Evolutionary conservation across 2,329 filamentous ascomycete genomes (phyloP), one percentile per base, ranked within the genome.

Genomic region (Metarhizium brunneum): DNA sequence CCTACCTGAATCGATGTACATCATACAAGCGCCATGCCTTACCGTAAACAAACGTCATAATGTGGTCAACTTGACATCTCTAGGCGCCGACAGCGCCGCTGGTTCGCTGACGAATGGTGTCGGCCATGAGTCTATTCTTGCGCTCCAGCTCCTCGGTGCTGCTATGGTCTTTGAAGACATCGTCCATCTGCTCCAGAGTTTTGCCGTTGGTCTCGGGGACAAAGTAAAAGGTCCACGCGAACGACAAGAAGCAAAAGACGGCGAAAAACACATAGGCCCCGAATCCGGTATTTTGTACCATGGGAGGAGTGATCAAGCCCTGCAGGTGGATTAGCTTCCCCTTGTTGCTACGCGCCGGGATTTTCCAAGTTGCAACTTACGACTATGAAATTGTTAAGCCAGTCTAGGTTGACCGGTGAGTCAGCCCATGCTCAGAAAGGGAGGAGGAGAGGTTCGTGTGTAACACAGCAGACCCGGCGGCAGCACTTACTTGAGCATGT

Each of bases 341-440:
- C 8, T 20, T 8, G 38, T 16, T 32, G 18, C n/a, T 74, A 40
- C 16, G 84, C 68, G 6, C 10, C 32, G 10, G 32, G 6, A 35
- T 8, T 35, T 35, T 35, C 3, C 32, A 11, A 35, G 1, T 35
- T 79, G 69, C 52, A 56, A 54, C 60, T 55, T 54, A 59, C 64
- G 30, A 85, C 81, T 52, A 83, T 78, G 59, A 86, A 85, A 65
- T 86, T 85, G 64, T 79, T 82, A 2, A 85, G 63, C 73, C 83
- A 87, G 64, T 82, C 65, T 66, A 32, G 16, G 5, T 35, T 11
- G 4, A 8, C 16, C 16, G n/a, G 42, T 20, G 16, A 45, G 42
- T 45, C 6, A 45, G 18, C 11, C 10, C 18, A n/a, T 47, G 13
- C 6, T 4, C 3, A 8, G 42, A 53, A 43, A 43, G 32, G 0